phyloP scores from a whole-genome alignment of 495 filamentous ascomycete genomes.

The Neurospora sp. region DNA sequence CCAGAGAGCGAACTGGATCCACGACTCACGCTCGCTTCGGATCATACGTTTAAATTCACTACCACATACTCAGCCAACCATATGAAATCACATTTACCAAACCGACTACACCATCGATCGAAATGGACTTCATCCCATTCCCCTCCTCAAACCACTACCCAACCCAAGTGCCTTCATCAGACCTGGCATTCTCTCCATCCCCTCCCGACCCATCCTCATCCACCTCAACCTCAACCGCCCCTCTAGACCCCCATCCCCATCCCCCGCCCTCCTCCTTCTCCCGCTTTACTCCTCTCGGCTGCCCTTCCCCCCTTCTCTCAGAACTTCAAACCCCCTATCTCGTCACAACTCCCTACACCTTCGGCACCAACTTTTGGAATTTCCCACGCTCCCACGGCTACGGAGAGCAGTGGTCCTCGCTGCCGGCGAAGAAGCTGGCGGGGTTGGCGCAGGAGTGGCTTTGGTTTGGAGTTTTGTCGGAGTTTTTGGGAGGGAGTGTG shows the following conservation, averaged over 20 bases:
- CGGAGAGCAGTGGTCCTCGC: conserved; percentile 16
- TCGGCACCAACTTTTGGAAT: conserved; percentile 17
- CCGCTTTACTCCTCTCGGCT: background rate
- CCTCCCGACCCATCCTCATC: background rate
- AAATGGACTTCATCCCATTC: conserved; percentile 18
- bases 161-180: background rate
- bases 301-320: background rate
- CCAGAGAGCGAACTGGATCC: background rate
- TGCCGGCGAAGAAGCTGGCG: conserved; percentile 13
- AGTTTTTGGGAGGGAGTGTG: conserved; percentile 11
- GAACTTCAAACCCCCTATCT: conserved; percentile 15
- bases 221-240: background rate
- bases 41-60: background rate
- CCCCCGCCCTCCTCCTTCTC: background rate
- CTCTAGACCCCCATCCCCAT: background rate
- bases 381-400: conserved; percentile 17
- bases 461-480: conserved; percentile 17
- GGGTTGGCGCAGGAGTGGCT: conserved; percentile 19
- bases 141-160: conserved; percentile 1
- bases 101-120: background rate
- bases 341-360: conserved; percentile 14
- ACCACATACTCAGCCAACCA: background rate
- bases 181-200: background rate
- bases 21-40: background rate
- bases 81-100: background rate